phyloP scores from a whole-genome alignment of 495 filamentous ascomycete genomes.

The Penicillium crystallinum region DNA sequence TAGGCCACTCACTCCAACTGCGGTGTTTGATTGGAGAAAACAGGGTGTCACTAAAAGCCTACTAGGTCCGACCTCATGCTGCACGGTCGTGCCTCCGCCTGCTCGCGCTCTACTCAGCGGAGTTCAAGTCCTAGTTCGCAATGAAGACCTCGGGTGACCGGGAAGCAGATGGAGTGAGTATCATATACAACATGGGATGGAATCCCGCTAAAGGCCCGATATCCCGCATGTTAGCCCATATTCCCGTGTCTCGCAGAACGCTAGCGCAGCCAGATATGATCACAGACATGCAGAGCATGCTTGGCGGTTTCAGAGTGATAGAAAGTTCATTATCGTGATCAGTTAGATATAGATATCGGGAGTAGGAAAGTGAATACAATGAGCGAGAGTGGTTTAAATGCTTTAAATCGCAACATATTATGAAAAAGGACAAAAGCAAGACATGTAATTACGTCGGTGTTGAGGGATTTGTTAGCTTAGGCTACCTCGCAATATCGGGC shows the following conservation, averaged over 20 bases:
- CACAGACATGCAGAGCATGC: not conserved
- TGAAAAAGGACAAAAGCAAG: not conserved
- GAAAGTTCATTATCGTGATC: not conserved
- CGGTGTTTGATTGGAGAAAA: not conserved
- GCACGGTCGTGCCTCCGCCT: conserved; percentile 8
- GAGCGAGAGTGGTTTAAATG: not conserved
- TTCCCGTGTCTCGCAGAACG: not conserved
- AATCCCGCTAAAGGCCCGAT: not conserved
- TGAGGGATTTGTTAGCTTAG: not conserved
- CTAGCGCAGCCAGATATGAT: not conserved
- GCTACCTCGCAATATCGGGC: too few relatives aligned
- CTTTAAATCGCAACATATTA: not conserved
- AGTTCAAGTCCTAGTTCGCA: not conserved
- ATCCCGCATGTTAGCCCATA: not conserved
- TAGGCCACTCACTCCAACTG: conserved; percentile 3
- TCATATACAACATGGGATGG: not conserved
- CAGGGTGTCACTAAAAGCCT: not conserved
- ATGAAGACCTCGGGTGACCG: not conserved
- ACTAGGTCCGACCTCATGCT: conserved; percentile 5
- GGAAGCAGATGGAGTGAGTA: not conserved
- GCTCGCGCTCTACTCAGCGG: not conserved
- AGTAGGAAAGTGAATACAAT: not conserved
- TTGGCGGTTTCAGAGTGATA: not conserved
- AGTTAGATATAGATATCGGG: not conserved
- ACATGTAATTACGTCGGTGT: not conserved